Evolutionary conservation across 179 eudicot genomes (phyloP).

Genomic region (Vitellaria paradoxa): DNA sequence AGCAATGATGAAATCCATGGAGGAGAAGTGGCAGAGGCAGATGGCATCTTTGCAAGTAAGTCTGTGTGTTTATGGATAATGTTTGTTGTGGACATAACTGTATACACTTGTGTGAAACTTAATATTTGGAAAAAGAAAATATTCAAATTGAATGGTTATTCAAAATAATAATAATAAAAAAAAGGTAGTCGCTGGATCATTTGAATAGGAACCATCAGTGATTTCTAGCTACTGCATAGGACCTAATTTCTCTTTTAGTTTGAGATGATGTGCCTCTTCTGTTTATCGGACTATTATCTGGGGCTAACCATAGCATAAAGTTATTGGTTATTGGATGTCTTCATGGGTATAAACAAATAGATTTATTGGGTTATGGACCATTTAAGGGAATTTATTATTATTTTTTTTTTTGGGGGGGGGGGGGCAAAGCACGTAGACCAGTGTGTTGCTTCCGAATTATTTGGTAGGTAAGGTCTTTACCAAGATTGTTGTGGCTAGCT

Average conservation of each 20-base stretch:
- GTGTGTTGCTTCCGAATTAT: neutral
- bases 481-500: neutral
- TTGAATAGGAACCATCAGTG: neutral
- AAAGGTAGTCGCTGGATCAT: neutral
- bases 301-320: neutral
- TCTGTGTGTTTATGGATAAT: conserved; percentile 19
- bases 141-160: neutral
- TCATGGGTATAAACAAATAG: too few species aligned
- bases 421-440: neutral
- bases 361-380: too few species aligned
- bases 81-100: conserved; percentile 13
- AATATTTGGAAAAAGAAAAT: neutral
- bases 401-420: too few species aligned
- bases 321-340: too few species aligned
- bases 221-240: neutral
- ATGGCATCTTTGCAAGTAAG: conserved; percentile 71
- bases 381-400: neutral
- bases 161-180: too few species aligned
- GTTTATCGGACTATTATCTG: neutral
- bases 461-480: neutral
- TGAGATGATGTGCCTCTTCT: neutral
- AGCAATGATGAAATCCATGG: conserved; percentile 69
- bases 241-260: neutral
- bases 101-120: neutral
- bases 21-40: conserved; percentile 84